These are phyloP conservation scores for Psilocybe subaeruginosa DNA, from an alignment of 768 basidiomycete species.

Conservation along the genomic window DNA sequence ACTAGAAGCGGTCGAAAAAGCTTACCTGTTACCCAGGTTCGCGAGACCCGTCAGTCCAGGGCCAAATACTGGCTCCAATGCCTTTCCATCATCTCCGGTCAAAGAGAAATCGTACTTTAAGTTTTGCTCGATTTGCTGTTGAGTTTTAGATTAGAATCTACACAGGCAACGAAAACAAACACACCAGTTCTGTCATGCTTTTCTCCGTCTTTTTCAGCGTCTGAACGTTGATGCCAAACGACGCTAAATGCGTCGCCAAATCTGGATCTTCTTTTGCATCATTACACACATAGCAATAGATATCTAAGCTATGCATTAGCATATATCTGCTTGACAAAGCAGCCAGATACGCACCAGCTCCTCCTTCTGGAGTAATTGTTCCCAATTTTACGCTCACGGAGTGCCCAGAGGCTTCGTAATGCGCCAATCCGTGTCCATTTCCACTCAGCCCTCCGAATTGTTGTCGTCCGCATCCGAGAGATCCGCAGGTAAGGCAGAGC, in stretches of 20 bases:
- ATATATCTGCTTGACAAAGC: not conserved
- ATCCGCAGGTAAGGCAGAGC: constrained; percentile 93
- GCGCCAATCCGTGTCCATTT: constrained; percentile 86
- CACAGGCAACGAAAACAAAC: not conserved
- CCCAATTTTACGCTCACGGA: constrained; percentile 91
- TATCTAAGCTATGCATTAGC: constrained; percentile 50
- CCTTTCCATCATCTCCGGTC: constrained; percentile 82
- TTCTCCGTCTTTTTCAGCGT: constrained; percentile 91
- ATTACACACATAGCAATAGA: constrained; percentile 92
- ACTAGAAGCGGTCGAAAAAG: not conserved
- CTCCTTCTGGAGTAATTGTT: constrained; percentile 94
- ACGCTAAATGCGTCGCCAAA: constrained; percentile 69
- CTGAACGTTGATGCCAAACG: constrained; percentile 87
- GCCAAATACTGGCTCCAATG: constrained; percentile 87
- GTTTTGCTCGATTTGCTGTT: constrained; percentile 96
- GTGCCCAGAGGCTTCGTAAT: constrained; percentile 75
- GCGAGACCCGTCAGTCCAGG: constrained; percentile 86
- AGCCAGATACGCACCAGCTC: constrained; percentile 61
- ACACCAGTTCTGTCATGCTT: constrained; percentile 92
- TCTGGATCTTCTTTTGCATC: constrained; percentile 82
- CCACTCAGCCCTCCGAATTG: constrained; percentile 84
- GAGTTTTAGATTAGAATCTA: not conserved
- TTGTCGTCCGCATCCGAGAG: constrained; percentile 85
- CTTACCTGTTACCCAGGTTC: constrained; percentile 87
- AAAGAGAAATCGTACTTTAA: constrained; percentile 93